Conservation (phyloP, 192 early-diverging fungal species). For the Hyaloraphidium curvatum region DNA sequence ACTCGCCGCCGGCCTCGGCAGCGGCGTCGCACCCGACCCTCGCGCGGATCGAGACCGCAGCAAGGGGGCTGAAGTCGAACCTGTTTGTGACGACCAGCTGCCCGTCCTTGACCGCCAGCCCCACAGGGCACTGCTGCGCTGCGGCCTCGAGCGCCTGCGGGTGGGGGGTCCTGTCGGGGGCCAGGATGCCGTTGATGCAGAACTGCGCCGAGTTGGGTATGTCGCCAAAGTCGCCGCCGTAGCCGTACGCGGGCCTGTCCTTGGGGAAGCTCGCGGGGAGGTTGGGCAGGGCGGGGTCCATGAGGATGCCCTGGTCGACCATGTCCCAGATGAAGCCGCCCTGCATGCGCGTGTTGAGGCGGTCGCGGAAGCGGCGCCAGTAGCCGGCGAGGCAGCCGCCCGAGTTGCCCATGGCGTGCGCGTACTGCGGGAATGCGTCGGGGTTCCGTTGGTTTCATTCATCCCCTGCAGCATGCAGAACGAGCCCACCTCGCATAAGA, state of each 20-base stretch:
- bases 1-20: background rate
- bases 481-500: background rate
- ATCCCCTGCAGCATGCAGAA: background rate
- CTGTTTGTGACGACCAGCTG: background rate
- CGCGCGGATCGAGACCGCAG: background rate
- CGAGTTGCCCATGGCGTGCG: conserved; percentile 1
- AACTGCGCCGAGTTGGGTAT: background rate
- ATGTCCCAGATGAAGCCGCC: background rate
- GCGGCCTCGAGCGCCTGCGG: background rate
- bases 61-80: background rate
- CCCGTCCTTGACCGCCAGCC: too few relatives aligned
- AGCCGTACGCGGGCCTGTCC: background rate
- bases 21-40: background rate
- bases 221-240: background rate
- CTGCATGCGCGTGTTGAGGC: background rate
- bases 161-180: background rate
- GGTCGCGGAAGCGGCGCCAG: background rate
- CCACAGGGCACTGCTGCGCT: background rate
- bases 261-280: background rate
- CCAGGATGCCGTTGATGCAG: background rate
- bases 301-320: background rate
- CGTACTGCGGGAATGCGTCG: background rate
- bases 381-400: background rate
- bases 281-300: background rate
- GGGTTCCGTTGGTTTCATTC: background rate